Base-by-base conservation (phyloP, 441 rosid genomes). In the Erodium texanum region DNA sequence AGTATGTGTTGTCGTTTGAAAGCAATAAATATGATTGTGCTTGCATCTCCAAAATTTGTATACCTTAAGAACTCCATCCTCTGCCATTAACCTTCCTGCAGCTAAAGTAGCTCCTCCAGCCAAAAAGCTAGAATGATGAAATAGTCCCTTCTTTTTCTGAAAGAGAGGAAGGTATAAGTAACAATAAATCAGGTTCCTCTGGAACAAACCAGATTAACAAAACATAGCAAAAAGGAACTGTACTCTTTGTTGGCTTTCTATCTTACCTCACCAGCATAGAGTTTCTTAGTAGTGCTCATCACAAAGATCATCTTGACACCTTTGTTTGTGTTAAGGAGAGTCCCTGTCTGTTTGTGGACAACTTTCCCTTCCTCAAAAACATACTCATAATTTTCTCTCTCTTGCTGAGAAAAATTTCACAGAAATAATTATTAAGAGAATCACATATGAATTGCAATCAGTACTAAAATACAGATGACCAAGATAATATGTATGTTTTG, bases 31-130 rank as follows among this genome's bases (percentile, higher is more conserved):
- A 48, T 12, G 54, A 16, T 15, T 12, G 2, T 15, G 16, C 22
- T 29, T 11, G 19, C 23, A 27, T 20, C 1, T 23, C 9, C 3
- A 59, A 11, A 18, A 5, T 20, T 43, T 27, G 24, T 15, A 54
- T 86, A 90, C 98, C 92, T 85, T 90, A 43, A 90, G 87, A 70
- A 77, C 73, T 74, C 97, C 98, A 66, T 79, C 32, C 71, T 87
- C 92, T 27, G 76, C 89, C 27, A 61, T 74, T 3, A 93, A 79
- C 78, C 97, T 86, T 80, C 98, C 98, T 2, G 98, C 97, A 1
- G 96, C 96, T 74, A 90, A 66, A 0, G 98, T 86, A 54, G 83
- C 88, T 79, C 98, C 98, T 36, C 98, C 98, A 1, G 98, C 98
- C 82, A 93, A 79, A 71, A 93, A 93, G 73, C 97, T 93, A 2